phyloP scores from a whole-genome alignment of 768 basidiomycete genomes.

The Leccinum truebloodii region DNA sequence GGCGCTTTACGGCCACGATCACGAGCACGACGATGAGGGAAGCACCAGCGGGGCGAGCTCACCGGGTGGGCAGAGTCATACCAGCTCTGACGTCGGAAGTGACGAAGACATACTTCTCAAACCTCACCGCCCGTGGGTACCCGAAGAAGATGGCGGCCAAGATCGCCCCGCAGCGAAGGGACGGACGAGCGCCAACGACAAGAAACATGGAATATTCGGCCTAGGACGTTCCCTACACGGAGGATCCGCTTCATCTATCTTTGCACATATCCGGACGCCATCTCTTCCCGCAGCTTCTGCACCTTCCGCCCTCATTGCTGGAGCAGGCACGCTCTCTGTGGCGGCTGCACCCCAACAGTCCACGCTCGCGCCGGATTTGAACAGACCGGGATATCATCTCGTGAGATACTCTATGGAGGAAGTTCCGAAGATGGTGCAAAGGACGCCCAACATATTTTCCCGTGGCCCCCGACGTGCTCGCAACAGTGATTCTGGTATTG shows the following conservation, averaged over 20 bases:
- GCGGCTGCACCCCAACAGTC: conserved; percentile 52
- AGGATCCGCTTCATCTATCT: conserved; percentile 30
- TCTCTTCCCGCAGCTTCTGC: conserved; percentile 23
- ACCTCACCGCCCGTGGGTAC: conserved; percentile 26
- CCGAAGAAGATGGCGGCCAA: conserved; percentile 7
- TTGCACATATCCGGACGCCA: conserved; percentile 19
- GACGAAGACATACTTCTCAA: conserved; percentile 18
- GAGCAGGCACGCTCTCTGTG: conserved; percentile 64
- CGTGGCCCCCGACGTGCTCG: conserved; percentile 11
- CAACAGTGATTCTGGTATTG: conserved; percentile 16
- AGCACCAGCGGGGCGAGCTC: conserved; percentile 25
- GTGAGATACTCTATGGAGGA: conserved; percentile 47
- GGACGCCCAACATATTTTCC: conserved; percentile 1
- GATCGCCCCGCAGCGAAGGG: conserved; percentile 5
- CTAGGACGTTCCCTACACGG: conserved; percentile 23
- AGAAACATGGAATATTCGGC: background rate
- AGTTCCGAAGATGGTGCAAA: background rate
- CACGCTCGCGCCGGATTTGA: conserved; percentile 56
- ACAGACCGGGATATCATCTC: conserved; percentile 64
- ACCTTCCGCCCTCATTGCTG: conserved; percentile 65
- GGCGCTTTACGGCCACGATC: conserved; percentile 51
- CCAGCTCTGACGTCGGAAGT: conserved; percentile 24
- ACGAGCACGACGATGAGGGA: conserved; percentile 31
- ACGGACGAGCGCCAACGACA: background rate
- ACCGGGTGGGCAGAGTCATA: conserved; percentile 19